Conservation (phyloP, 2,329 filamentous ascomycete species). For the Neofusicoccum ribis region DNA sequence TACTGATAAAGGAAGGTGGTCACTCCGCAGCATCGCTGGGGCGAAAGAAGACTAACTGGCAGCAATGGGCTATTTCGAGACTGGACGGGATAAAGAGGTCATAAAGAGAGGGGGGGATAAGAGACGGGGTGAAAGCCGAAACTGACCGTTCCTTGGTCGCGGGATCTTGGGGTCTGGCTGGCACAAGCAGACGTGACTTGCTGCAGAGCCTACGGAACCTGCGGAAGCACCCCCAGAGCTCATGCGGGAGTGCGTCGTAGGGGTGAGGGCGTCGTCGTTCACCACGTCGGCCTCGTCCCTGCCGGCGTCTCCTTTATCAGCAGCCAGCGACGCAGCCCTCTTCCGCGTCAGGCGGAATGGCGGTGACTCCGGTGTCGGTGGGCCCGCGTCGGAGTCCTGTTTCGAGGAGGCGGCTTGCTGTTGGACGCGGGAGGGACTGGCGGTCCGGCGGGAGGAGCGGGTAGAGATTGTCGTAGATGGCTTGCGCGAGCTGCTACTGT, state of each 20-base stretch:
- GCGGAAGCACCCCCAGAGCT: slow-evolving; percentile 9
- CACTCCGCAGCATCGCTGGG: background rate
- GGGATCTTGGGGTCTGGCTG: slow-evolving; percentile 72
- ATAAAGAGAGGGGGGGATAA: slow-evolving; percentile 4
- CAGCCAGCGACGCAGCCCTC: slow-evolving; percentile 27
- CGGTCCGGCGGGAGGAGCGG: slow-evolving; percentile 23
- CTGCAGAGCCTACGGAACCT: slow-evolving; percentile 11
- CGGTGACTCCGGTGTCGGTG: slow-evolving; percentile 23
- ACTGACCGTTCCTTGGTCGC: slow-evolving; percentile 69
- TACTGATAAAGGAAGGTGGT: slow-evolving; percentile 19
- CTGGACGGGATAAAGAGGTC: background rate
- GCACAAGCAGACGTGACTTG: slow-evolving; percentile 63
- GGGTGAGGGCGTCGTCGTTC: background rate
- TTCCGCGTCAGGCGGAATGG: slow-evolving; percentile 28
- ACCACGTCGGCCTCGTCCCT: background rate
- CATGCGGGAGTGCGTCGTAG: slow-evolving; percentile 18
- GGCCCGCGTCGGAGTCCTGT: slow-evolving; percentile 14
- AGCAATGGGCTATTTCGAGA: background rate
- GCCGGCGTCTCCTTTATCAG: slow-evolving; percentile 25
- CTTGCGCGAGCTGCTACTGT: slow-evolving; percentile 28
- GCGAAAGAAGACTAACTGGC: background rate
- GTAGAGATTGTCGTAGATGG: slow-evolving; percentile 31
- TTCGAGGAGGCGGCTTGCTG: background rate
- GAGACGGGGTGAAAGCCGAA: slow-evolving; percentile 21
- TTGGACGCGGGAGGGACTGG: slow-evolving; percentile 12